Base-by-base conservation (phyloP, 192 early-diverging fungal species). In the Coemansia pectinata region DNA sequence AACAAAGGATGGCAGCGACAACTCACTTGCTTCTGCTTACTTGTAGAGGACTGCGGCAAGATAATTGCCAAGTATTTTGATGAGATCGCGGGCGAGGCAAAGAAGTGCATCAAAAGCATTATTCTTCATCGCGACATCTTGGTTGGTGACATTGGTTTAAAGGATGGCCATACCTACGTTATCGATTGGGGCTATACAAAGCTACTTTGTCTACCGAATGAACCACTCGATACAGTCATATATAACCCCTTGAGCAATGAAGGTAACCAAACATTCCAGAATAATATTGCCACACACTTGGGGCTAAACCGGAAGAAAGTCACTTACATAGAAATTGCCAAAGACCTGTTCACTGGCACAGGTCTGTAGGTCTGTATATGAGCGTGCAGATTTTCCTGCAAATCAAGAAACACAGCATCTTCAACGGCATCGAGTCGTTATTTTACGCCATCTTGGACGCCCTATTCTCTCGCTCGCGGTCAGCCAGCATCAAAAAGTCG, bases 161-260 rank as follows among this genome's bases (percentile, higher is more conserved):
- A 61, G 17, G 9, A 33, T n/a, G 38, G 41, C 3, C 29, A 19
- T 1, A 39, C 60, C 4, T 48, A 36, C 2, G 50, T 74, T 0
- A 74, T 74, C 12, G 66, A 68, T 33, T 68, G 66, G 66, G 72
- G 57, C 14, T 65, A 39, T 1, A 39, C 69, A 0, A 64, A 58
- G 41, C 21, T 63, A 7, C 19, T 34, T 19, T 40, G 11, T 5
- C 21, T 36, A 7, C 59, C 59, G 4, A 40, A 25, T 5, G 38
- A 61, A 19, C 38, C 38, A 14, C 44, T 62, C 1, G 21, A 21
- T 10, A 23, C 0, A 2, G 23, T 8, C n/a, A 31, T 1, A 2
- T n/a, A 4, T 0, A 14, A 38, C 11, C 23, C 8, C n/a, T 29
- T 34, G 59, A 52, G 21, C 23, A 12, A 21, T 23, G 11, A 38